Evolutionary conservation across 768 basidiomycete species (phyloP).

Genomic region (Lentinula boryana): DNA sequence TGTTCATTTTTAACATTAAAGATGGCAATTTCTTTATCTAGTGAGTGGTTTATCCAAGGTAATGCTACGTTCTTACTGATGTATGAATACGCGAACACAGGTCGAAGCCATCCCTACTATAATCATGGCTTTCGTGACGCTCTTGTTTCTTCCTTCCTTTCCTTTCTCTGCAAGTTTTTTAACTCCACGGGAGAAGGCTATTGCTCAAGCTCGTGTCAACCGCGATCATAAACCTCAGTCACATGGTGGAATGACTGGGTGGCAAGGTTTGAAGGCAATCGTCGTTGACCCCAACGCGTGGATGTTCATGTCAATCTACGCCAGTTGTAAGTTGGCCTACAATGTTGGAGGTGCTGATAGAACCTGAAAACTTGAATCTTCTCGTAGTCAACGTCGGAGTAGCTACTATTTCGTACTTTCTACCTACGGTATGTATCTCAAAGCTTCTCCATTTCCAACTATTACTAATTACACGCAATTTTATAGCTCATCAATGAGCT

Average conservation of each 20-base stretch:
- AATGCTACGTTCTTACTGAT: background rate
- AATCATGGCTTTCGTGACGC: constrained; percentile 42
- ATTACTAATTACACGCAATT: background rate
- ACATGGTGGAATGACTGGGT: constrained; percentile 54
- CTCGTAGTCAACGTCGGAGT: constrained; percentile 49
- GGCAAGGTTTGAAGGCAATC: constrained; percentile 48
- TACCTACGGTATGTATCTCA: constrained; percentile 37
- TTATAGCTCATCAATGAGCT: constrained; percentile 46
- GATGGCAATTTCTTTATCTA: constrained; percentile 58
- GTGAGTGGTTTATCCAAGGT: constrained; percentile 16
- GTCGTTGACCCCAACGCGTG: constrained; percentile 44
- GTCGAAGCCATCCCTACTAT: constrained; percentile 53
- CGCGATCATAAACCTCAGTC: constrained; percentile 51
- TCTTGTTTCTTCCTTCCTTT: constrained; percentile 49
- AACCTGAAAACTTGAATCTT: too few relatives aligned
- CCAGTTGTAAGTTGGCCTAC: constrained; percentile 34
- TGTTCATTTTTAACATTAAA: constrained; percentile 10
- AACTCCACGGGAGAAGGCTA: constrained; percentile 45
- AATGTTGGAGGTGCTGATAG: too few relatives aligned
- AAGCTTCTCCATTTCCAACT: background rate
- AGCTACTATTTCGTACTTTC: constrained; percentile 52
- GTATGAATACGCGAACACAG: constrained; percentile 17
- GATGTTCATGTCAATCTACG: constrained; percentile 46
- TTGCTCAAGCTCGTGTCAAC: constrained; percentile 51
- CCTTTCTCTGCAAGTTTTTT: constrained; percentile 50